phyloP scores from a whole-genome alignment of 2,329 filamentous ascomycete genomes.

The Huntiella omanensis region DNA sequence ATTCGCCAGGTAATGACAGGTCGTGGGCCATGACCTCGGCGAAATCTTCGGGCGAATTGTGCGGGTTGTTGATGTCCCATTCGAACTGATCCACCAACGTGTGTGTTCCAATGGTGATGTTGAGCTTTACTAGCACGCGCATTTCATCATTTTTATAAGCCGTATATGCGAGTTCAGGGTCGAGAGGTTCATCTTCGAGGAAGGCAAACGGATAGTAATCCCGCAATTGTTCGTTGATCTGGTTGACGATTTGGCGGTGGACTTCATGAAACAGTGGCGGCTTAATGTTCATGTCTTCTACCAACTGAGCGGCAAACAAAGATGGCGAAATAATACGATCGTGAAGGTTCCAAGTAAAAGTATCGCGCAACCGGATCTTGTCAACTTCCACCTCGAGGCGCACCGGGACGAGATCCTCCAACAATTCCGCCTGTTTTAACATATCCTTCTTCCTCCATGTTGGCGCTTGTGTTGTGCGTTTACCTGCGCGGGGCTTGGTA shows the following conservation, averaged over 20 bases:
- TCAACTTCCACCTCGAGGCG: constrained; percentile 89
- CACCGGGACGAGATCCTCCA: constrained; percentile 81
- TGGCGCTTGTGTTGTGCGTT: constrained; percentile 52
- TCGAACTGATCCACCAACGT: constrained; percentile 95
- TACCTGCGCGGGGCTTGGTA: constrained; percentile 57
- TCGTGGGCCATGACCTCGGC: constrained; percentile 77
- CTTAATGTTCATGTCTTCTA: constrained; percentile 77
- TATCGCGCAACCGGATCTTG: constrained; percentile 87
- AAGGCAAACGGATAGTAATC: constrained; percentile 89
- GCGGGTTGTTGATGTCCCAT: constrained; percentile 93
- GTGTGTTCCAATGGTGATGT: constrained; percentile 90
- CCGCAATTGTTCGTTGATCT: constrained; percentile 74
- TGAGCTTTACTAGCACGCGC: constrained; percentile 86
- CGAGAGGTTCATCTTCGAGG: constrained; percentile 74
- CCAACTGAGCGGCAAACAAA: constrained; percentile 69
- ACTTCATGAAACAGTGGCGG: constrained; percentile 43
- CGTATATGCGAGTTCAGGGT: constrained; percentile 74
- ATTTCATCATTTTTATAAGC: constrained; percentile 99
- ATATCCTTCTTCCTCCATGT: constrained; percentile 65
- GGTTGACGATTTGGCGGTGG: constrained; percentile 39
- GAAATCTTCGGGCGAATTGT: constrained; percentile 90
- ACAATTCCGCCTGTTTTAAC: constrained; percentile 68
- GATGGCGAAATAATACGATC: constrained; percentile 67
- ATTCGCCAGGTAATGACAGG: constrained; percentile 80
- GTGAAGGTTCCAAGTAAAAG: constrained; percentile 96